These are phyloP conservation scores for Ophiocordyceps camponoti-rufipedis DNA, from an alignment of 2,329 filamentous ascomycete species.

Conservation along the genomic window DNA sequence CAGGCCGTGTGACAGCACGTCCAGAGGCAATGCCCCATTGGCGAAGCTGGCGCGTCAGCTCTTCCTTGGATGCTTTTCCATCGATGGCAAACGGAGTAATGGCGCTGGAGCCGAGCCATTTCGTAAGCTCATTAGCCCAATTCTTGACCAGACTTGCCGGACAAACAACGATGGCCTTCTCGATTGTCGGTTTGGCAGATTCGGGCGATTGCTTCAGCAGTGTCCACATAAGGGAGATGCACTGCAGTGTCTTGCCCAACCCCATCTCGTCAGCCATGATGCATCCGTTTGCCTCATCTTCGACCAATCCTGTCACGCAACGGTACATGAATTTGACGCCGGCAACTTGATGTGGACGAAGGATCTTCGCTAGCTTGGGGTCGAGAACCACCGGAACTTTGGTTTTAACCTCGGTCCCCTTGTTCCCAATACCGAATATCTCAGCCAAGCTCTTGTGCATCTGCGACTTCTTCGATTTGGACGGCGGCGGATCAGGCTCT, in stretches of 20 bases:
- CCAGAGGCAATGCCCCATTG: constrained; percentile 91
- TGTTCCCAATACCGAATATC: constrained; percentile 86
- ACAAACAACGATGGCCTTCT: constrained; percentile 93
- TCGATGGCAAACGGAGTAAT: constrained; percentile 91
- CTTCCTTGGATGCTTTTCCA: constrained; percentile 88
- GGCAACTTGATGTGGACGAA: constrained; percentile 93
- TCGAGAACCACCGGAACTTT: constrained; percentile 97
- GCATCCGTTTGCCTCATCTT: constrained; percentile 83
- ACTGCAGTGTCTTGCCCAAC: constrained; percentile 90
- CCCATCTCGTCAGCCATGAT: constrained; percentile 99
- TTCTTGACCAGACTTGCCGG: constrained; percentile 93
- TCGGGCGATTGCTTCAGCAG: constrained; percentile 88
- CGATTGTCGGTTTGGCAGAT: constrained; percentile 82
- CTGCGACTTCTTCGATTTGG: constrained; percentile 54
- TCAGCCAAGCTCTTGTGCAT: constrained; percentile 92
- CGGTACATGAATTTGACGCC: constrained; percentile 95
- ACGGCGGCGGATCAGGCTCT: constrained; percentile 16
- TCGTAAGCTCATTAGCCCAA: constrained; percentile 92
- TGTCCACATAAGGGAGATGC: constrained; percentile 93
- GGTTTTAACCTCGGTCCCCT: constrained; percentile 60
- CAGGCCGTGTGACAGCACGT: constrained; percentile 74
- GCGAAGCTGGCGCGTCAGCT: constrained; percentile 72
- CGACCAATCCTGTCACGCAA: constrained; percentile 88
- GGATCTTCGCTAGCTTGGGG: constrained; percentile 68
- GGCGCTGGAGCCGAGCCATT: constrained; percentile 89